Conservation (phyloP, 2,329 filamentous ascomycete species). For the Aureobasidium sp. region DNA sequence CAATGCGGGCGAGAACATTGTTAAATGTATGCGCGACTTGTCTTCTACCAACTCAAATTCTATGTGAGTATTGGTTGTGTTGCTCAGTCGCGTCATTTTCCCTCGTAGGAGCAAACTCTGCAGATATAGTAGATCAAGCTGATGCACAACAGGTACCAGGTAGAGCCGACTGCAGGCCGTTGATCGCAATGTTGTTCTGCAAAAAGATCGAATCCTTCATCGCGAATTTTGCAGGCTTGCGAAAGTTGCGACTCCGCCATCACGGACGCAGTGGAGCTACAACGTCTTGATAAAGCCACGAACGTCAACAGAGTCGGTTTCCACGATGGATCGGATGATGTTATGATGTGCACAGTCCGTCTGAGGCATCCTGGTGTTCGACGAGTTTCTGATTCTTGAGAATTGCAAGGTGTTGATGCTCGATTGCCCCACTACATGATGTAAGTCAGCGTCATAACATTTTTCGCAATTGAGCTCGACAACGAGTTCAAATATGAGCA, state of each 20-base stretch:
- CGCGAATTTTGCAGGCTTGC: background rate
- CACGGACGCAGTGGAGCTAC: background rate
- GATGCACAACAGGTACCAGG: background rate
- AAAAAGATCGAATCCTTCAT: background rate
- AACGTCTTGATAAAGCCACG: background rate
- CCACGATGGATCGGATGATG: background rate
- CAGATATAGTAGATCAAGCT: no score
- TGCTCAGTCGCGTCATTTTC: background rate
- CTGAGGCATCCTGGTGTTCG: background rate
- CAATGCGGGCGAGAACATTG: background rate
- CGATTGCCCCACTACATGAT: conserved; percentile 4
- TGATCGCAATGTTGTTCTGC: conserved; percentile 4
- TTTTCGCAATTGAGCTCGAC: background rate
- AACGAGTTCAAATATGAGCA: conserved; percentile 2
- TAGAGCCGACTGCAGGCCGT: conserved; percentile 9
- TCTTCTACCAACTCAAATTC: background rate
- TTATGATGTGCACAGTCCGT: background rate
- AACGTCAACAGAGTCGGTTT: background rate
- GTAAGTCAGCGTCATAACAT: conserved; percentile 3
- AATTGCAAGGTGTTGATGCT: conserved; percentile 4
- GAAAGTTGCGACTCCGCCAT: background rate
- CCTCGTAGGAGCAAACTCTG: background rate
- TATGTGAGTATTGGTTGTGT: background rate
- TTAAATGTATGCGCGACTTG: background rate
- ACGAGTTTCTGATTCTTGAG: conserved; percentile 1